Percentiles rank a stretch among this genome's conserved stretches.
Evolutionary conservation across 2,329 filamentous ascomycete genomes (phyloP).

Genomic region (Dactylonectria macrodidyma): DNA sequence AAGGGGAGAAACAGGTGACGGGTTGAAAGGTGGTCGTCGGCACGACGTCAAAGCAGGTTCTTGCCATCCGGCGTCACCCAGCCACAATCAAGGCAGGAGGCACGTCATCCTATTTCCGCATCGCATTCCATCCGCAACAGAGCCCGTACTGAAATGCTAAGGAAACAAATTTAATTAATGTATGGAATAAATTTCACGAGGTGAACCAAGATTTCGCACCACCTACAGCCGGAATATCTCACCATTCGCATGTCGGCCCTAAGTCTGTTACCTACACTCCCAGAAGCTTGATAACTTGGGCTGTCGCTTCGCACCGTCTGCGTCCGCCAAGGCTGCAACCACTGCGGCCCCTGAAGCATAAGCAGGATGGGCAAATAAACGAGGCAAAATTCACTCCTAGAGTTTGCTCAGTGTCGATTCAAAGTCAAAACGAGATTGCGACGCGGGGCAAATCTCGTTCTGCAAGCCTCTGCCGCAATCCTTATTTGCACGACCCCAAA

Average conservation of each 20-base stretch:
- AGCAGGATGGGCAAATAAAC: not conserved
- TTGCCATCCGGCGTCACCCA: not conserved
- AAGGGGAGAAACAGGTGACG: not conserved
- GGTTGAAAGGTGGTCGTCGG: not conserved
- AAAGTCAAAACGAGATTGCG: not conserved
- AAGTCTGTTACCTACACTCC: conserved; percentile 8
- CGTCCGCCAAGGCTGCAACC: conserved; percentile 2
- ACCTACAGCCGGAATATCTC: not conserved
- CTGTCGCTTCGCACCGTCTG: not conserved
- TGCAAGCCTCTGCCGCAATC: not conserved
- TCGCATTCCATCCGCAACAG: not conserved
- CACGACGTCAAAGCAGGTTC: conserved; percentile 8
- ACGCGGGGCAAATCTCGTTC: not conserved
- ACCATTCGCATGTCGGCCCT: conserved; percentile 1
- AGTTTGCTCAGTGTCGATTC: not conserved
- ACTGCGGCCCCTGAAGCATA: not conserved
- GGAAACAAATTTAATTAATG: not conserved
- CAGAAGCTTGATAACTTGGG: not conserved
- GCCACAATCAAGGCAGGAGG: not conserved
- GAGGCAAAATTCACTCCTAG: not conserved
- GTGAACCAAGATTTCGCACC: conserved; percentile 8
- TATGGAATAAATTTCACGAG: not conserved
- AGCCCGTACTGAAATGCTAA: not conserved
- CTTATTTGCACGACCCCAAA: conserved; percentile 1
- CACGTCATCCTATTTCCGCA: not conserved